phyloP scores from a whole-genome alignment of 2,329 filamentous ascomycete species.

The Aspergillus alliaceus region DNA sequence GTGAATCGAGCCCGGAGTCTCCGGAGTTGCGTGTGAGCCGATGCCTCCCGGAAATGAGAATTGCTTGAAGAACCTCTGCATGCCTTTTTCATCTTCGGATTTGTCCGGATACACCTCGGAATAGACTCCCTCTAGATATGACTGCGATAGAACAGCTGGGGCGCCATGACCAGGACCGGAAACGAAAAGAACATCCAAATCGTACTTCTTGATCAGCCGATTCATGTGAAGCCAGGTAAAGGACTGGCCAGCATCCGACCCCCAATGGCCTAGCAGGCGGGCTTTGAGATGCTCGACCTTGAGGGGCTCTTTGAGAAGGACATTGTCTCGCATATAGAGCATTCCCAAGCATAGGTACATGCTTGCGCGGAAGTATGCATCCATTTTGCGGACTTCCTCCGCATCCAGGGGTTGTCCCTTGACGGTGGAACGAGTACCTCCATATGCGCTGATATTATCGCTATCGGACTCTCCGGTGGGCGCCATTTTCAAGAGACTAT shows the following conservation, averaged over 20 bases:
- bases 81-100: conserved; percentile 65
- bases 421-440: conserved; percentile 65
- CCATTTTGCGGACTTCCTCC: conserved; percentile 67
- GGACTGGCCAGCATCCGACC: conserved; percentile 75
- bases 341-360: conserved; percentile 76
- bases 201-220: conserved; percentile 76
- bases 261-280: conserved; percentile 75
- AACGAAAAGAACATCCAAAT: conserved; percentile 70
- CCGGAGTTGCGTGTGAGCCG: conserved; percentile 74
- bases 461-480: neutral
- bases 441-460: conserved; percentile 62
- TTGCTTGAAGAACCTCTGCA: conserved; percentile 77
- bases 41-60: conserved; percentile 81
- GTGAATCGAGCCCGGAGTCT: conserved; percentile 74
- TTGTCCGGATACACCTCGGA: conserved; percentile 76
- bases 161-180: conserved; percentile 78
- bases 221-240: conserved; percentile 84
- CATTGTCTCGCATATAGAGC: conserved; percentile 76
- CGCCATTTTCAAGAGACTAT: neutral
- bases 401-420: conserved; percentile 61
- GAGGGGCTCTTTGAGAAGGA: conserved; percentile 68
- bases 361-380: conserved; percentile 72
- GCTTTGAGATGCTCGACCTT: conserved; percentile 70
- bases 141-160: conserved; percentile 72
- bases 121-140: conserved; percentile 76